Base-by-base conservation (phyloP, 148 eudicot genomes). In the Fagopyrum tataricum region DNA sequence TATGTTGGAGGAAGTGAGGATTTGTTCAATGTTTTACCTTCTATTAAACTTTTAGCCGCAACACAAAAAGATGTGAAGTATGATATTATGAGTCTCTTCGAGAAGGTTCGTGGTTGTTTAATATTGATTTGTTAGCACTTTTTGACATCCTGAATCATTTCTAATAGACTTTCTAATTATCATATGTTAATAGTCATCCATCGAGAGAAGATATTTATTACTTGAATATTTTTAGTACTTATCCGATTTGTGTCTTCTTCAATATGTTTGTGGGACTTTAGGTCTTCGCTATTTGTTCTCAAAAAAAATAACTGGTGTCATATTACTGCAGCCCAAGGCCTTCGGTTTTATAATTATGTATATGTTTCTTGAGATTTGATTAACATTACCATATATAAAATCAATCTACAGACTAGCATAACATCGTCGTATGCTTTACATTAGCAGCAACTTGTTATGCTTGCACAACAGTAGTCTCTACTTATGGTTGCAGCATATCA, bases 51-150 rank as follows among this genome's bases (percentile, higher is more conserved):
- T 80, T 73, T 85, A 42, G 73, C 66, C 47, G 5, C 82, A 53
- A 84, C 71, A 80, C 84, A 84, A 78, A 93, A 89, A 75, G 97
- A 89, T 88, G 87, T 84, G 43, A 91, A 86, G 84, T 85, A 84
- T 77, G 97, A 93, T 83, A 93, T 93, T 56, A 89, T 93, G 98
- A 89, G 92, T 78, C 98, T 93, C 70, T 93, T 93, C 84, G 98
- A 93, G 59, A 93, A 89, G 97, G 98, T 89, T 73, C 82, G 83
- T 73, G 61, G 58, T 68, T 64, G 40, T 58, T 58, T 59, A 5
- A 18, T 73, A 6, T 42, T 41, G 44, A 41, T 17, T 20, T n/a
- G n/a, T 18, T 52, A 23, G 64, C 40, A 15, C 20, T 24, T 6
- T 5, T 9, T 31, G 13, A 61, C 51, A 21, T 17, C 43, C 21